Base-by-base conservation (phyloP, 139 green algal species). In the Chlamydomonas asymmetrica region DNA sequence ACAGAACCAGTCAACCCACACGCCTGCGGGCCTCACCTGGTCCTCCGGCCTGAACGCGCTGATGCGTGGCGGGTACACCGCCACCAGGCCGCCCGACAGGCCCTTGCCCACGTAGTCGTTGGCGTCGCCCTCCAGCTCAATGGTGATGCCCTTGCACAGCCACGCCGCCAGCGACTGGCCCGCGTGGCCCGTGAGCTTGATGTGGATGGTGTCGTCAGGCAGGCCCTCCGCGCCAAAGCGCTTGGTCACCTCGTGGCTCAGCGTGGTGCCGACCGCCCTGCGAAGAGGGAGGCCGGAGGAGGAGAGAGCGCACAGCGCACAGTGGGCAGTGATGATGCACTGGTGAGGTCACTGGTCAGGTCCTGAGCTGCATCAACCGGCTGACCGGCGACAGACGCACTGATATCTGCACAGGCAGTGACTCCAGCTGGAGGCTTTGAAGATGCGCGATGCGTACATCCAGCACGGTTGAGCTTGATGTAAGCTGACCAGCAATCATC, bases 21-120 rank as follows among this genome's bases (percentile, higher is more conserved):
- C n/a, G n/a, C n/a, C n/a, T n/a, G n/a, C n/a, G n/a, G n/a, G n/a
- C n/a, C n/a, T n/a, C n/a, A n/a, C n/a, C n/a, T 87, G 63, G 97
- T 89, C 68, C 95, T 95, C 35, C 94, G 82, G n/a, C n/a, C n/a
- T n/a, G 63, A 97, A 97, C 43, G 75, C 88, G 43, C 63, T 80
- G 35, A 49, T 75, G 41, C 68, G 71, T 34, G 81, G 88, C 8
- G 92, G 92, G 85, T 95, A 95, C n/a, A 97, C 90, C 2, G 86
- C 76, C 34, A 98, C 69, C 8, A 88, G 60, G 43, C 90, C 93
- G 45, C 93, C 93, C 45, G 79, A 92, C 49, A 98, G 82, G 48
- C 92, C 92, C 85, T 98, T 98, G 81, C 91, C 94, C 6, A 98
- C 94, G 65, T 98, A 98, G 86, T 98, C 94, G 76, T 98, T 98